phyloP scores from a whole-genome alignment of 23 red algal species.

The Cyanidiococcus yangmingshanensis region DNA sequence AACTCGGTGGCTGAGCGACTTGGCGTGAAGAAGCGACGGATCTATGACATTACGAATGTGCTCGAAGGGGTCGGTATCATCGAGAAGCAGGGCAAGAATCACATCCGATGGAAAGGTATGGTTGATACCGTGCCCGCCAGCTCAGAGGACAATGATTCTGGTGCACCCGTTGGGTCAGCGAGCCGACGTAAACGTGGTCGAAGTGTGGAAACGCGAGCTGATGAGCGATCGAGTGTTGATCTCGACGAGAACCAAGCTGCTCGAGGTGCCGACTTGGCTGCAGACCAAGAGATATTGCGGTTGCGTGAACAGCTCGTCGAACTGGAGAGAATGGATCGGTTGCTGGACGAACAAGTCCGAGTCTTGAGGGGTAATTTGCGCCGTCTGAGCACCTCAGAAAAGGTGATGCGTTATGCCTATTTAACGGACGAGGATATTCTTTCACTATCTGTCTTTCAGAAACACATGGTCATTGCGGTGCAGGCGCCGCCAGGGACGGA shows the following conservation, averaged over 20 bases:
- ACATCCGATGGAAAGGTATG: slow-evolving; percentile 75
- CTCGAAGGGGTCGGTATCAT: slow-evolving; percentile 97
- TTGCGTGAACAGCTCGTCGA: slow-evolving; percentile 36
- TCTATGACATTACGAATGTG: slow-evolving; percentile 99
- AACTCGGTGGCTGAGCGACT: slow-evolving; percentile 66
- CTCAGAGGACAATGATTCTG: background rate
- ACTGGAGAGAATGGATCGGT: slow-evolving; percentile 42
- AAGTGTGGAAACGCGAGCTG: background rate
- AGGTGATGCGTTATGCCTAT: slow-evolving; percentile 54
- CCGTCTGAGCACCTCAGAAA: slow-evolving; percentile 53
- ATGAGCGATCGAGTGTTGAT: background rate
- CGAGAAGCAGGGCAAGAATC: slow-evolving; percentile 92
- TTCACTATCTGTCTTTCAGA: slow-evolving; percentile 54
- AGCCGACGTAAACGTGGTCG: no score
- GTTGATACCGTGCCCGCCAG: background rate
- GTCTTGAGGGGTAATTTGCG: slow-evolving; percentile 34
- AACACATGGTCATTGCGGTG: slow-evolving; percentile 79
- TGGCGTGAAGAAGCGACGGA: slow-evolving; percentile 88
- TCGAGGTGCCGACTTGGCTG: background rate
- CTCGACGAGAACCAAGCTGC: background rate
- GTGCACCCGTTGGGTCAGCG: background rate
- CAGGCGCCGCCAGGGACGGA: slow-evolving; percentile 88
- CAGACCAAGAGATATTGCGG: slow-evolving; percentile 38
- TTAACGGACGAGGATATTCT: slow-evolving; percentile 88
- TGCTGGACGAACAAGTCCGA: slow-evolving; percentile 43